phyloP scores from a whole-genome alignment of 2,329 filamentous ascomycete genomes.

The Ceratocystis eucalypticola region DNA sequence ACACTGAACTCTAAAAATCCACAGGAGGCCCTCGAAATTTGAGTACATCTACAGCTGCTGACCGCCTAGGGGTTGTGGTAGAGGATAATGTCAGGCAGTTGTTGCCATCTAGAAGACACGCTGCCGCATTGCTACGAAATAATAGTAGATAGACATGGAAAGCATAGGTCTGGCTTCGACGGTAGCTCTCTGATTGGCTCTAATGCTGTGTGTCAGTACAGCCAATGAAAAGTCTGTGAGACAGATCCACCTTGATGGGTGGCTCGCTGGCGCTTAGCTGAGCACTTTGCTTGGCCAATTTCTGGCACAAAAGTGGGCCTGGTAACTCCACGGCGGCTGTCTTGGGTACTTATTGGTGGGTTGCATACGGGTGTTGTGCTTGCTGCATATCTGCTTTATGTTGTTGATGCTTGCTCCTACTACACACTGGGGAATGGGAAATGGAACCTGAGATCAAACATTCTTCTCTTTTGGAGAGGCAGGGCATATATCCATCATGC shows the following conservation, averaged over 20 bases:
- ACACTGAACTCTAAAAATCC: too few species aligned
- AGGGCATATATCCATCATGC: neutral
- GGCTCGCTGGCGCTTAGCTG: slow-evolving; percentile 19
- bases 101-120: too few species aligned
- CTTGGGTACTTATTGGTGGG: neutral
- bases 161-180: too few species aligned
- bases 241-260: neutral
- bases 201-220: neutral
- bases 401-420: neutral
- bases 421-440: neutral
- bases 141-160: too few species aligned
- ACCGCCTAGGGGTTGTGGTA: too few species aligned
- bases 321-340: neutral
- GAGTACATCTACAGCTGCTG: too few species aligned
- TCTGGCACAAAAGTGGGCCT: slow-evolving; percentile 5
- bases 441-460: neutral
- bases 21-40: too few species aligned
- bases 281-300: slow-evolving; percentile 17
- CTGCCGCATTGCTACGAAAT: too few species aligned
- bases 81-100: too few species aligned
- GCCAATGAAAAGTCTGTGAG: slow-evolving; percentile 12
- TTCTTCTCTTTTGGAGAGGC: neutral
- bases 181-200: too few species aligned
- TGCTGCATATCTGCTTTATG: neutral
- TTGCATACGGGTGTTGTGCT: neutral